These are phyloP conservation scores for Chondrus crispus DNA, from an alignment of 23 red algal genomes.

Conservation along the genomic window DNA sequence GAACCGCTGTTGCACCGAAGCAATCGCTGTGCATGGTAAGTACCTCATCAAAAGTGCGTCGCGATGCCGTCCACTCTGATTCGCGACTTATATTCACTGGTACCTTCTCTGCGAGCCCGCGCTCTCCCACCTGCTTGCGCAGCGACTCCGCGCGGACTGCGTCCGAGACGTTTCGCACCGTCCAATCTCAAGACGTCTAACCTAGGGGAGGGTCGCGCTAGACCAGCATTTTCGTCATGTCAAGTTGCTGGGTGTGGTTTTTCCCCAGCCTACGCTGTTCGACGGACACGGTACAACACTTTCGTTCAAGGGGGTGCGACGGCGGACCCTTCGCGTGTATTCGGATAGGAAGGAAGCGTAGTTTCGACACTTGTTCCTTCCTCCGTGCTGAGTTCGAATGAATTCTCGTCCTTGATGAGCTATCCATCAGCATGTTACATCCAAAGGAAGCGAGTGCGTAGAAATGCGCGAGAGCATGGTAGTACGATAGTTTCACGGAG, in stretches of 20 bases:
- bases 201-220: neutral
- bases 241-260: constrained; percentile 67
- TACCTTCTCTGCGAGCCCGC: constrained; percentile 28
- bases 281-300: constrained; percentile 74
- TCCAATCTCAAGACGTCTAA: constrained; percentile 76
- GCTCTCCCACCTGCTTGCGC: neutral
- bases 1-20: constrained; percentile 92
- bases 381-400: constrained; percentile 60
- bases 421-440: constrained; percentile 74
- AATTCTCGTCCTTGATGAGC: constrained; percentile 81
- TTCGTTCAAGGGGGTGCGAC: neutral
- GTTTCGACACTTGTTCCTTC: neutral
- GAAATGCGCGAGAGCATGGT: constrained; percentile 59
- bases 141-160: constrained; percentile 44
- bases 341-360: constrained; percentile 78
- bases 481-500: constrained; percentile 62
- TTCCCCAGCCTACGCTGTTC: constrained; percentile 96
- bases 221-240: constrained; percentile 35
- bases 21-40: constrained; percentile 96
- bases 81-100: constrained; percentile 63
- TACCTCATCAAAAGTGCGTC: constrained; percentile 17
- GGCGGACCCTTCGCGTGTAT: neutral
- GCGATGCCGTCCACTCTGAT: constrained; percentile 25
- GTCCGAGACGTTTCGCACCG: constrained; percentile 62
- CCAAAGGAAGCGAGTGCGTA: constrained; percentile 40